Base-by-base conservation (phyloP, 2,329 filamentous ascomycete species). In the Grosmannia serpens region DNA sequence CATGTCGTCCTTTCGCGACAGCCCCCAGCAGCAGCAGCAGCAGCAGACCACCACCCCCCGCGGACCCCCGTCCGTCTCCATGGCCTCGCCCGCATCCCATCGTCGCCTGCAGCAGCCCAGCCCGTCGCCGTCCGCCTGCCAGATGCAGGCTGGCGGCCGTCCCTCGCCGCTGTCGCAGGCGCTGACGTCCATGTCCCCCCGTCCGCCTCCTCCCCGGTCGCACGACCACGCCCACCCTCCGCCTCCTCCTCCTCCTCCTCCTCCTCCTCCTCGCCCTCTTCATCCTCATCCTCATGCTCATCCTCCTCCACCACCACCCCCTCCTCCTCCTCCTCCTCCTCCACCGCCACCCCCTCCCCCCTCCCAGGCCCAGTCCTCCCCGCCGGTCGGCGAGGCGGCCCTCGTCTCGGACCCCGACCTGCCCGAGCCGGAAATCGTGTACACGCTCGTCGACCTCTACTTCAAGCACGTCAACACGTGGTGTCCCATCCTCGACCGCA, bases 401-500 rank as follows among this genome's bases (percentile, higher is more conserved):
- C 73, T 70, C 61, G 75, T 69, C 27, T 73, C 79, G 3, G 84
- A 88, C 63, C 79, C 85, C 55, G 86, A 87, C 58, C 77, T 90
- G 27, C 87, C 87, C 1, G 86, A 87, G 1, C 89, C 89, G 64
- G 86, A 89, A 66, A 72, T 90, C 9, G 73, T 90, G 0, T 90
- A 89, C 65, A 79, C 84, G 1, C 71, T 91, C 11, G 86, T 87
- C 6, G 87, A 90, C 64, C 75, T 90, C 1, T 91, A 89, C 68
- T 91, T 91, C 67, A 88, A 88, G 62, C 85, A 90, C 65, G 82
- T 90, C 67, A 89, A 90, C 65, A 87, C 86, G 0, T 90, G 87
- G 86, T 95, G 90, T 68, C 91, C 91, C 0, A 94, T 96, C 27
- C 75, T 96, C 20, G 89, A 96, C 70, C 83, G 89, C 29, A 85